phyloP scores from a whole-genome alignment of 768 basidiomycete species.

The Lactifluus piperatus region DNA sequence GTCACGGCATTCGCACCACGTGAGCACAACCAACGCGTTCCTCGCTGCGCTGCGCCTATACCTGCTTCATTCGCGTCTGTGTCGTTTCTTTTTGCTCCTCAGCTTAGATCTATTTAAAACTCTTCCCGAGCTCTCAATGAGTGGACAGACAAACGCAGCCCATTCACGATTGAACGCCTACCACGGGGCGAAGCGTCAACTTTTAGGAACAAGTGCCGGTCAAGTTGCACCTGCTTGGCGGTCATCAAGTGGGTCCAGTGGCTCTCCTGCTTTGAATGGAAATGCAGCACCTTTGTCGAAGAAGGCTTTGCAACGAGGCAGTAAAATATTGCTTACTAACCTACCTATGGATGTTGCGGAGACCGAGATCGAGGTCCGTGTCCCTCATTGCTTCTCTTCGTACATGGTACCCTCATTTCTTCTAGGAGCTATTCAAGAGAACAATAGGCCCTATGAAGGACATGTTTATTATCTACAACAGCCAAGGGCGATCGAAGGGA shows the following conservation, averaged over 20 bases:
- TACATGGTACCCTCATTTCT: conserved; percentile 1
- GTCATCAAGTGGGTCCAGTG: neutral
- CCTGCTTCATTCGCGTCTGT: neutral
- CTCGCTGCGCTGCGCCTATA: neutral
- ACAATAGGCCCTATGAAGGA: conserved; percentile 70
- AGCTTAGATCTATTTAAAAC: neutral
- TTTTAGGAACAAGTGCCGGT: conserved; percentile 14
- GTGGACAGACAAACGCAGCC: conserved; percentile 8
- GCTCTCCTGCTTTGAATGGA: conserved; percentile 5
- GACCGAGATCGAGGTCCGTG: conserved; percentile 15
- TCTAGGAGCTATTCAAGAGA: conserved; percentile 64
- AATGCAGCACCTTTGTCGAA: neutral
- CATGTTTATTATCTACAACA: conserved; percentile 64
- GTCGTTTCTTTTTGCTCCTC: neutral
- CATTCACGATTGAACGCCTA: conserved; percentile 15
- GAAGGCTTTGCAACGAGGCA: conserved; percentile 12
- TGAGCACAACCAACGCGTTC: neutral
- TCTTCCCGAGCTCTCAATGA: conserved; percentile 4
- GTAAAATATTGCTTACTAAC: conserved; percentile 19
- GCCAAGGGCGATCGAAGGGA: conserved; percentile 65
- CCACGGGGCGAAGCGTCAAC: conserved; percentile 18
- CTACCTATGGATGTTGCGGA: conserved; percentile 20
- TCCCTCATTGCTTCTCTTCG: neutral
- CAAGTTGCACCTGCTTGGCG: conserved; percentile 19
- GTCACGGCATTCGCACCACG: too few relatives aligned